Conservation (phyloP, 1,139 yeast genomes). For the Kurtzmaniella natalensis region DNA sequence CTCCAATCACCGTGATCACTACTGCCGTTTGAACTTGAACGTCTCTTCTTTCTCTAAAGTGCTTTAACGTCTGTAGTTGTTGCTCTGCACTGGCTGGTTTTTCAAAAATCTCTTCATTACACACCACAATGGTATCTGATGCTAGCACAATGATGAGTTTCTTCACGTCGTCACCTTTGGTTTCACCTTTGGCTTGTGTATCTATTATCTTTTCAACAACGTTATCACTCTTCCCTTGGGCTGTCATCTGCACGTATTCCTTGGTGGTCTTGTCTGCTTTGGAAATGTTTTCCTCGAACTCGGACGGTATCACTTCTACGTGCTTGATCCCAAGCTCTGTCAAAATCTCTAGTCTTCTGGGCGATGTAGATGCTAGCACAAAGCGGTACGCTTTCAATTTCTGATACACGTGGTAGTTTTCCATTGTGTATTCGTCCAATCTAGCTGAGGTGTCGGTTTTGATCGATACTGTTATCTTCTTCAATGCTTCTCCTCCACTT, state of each 20-base stretch:
- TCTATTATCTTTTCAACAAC: constrained; percentile 43
- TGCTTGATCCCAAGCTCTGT: constrained; percentile 54
- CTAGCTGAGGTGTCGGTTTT: too few species aligned
- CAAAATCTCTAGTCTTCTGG: constrained; percentile 70
- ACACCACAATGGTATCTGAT: constrained; percentile 84
- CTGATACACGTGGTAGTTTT: constrained; percentile 26
- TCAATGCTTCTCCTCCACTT: too few species aligned
- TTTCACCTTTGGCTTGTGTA: constrained; percentile 8
- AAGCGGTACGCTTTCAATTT: constrained; percentile 29
- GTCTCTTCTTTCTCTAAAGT: constrained; percentile 45
- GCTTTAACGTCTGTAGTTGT: constrained; percentile 41
- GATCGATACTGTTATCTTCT: too few species aligned
- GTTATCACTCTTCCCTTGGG: constrained; percentile 53
- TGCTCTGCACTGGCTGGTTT: constrained; percentile 57
- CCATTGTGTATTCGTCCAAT: too few species aligned
- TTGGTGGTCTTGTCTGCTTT: constrained; percentile 46
- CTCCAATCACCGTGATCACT: constrained; percentile 41
- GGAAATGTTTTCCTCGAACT: constrained; percentile 70
- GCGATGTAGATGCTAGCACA: constrained; percentile 80
- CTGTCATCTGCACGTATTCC: constrained; percentile 69
- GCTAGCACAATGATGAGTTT: constrained; percentile 39
- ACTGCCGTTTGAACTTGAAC: constrained; percentile 67
- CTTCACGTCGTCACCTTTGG: constrained; percentile 5
- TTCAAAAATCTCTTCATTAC: constrained; percentile 60
- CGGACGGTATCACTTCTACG: constrained; percentile 47